Conservation (phyloP, 148 eudicot species). For the Persicaria maculosa region DNA sequence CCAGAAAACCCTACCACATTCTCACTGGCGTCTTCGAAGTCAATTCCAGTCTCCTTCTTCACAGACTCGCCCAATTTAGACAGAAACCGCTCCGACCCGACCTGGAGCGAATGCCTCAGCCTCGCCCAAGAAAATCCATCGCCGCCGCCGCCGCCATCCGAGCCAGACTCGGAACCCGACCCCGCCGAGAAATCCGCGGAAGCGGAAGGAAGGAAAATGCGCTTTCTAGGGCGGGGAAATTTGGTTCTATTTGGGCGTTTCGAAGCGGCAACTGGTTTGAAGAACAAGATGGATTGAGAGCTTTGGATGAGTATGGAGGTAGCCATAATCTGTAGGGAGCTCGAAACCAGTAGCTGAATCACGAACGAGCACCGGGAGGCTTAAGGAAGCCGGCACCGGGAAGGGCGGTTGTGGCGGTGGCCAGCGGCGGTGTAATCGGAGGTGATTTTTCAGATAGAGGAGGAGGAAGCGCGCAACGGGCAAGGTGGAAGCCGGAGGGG, state of each 20-base stretch:
- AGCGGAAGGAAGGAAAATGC: constrained; percentile 29
- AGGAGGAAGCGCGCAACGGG: neutral
- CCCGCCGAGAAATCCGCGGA: constrained; percentile 19
- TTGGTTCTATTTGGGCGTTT: constrained; percentile 13
- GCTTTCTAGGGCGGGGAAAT: constrained; percentile 21
- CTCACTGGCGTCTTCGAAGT: constrained; percentile 25
- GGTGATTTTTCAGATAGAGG: neutral
- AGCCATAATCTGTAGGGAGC: constrained; percentile 19
- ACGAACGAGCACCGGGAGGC: too few relatives aligned
- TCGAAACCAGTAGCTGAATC: neutral
- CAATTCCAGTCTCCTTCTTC: constrained; percentile 63
- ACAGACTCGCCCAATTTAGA: constrained; percentile 38
- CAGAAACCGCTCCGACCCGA: constrained; percentile 37
- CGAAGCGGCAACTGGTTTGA: constrained; percentile 18
- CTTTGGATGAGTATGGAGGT: constrained; percentile 21
- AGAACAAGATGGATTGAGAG: constrained; percentile 19
- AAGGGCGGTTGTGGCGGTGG: neutral
- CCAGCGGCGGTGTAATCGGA: neutral
- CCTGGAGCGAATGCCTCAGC: constrained; percentile 33
- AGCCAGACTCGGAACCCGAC: constrained; percentile 17
- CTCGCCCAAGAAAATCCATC: constrained; percentile 38
- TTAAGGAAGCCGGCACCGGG: neutral
- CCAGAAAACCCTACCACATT: constrained; percentile 23
- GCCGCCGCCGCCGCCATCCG: constrained; percentile 19
- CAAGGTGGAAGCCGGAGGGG: neutral